Evolutionary conservation across 2,329 filamentous ascomycete species (phyloP), one percentile per base, ranked within the genome.

Genomic region (Fusarium domesticum): DNA sequence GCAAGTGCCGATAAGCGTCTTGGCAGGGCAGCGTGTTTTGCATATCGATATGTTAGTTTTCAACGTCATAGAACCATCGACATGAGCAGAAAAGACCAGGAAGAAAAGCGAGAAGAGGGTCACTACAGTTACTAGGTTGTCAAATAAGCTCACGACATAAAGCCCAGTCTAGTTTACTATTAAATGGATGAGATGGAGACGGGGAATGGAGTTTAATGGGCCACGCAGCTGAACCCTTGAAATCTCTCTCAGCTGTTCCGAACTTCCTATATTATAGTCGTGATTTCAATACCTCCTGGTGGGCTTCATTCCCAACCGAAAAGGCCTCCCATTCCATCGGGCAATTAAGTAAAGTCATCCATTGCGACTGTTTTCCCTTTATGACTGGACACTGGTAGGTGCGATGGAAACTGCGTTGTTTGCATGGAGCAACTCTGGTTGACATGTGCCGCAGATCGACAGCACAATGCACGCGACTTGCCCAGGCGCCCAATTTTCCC

Each of bases 1-100:
- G 30, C 37, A 32, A 47, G 43, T 60, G 57, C 57, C 55, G 57
- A 60, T 58, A 56, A 43, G 39, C 37, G 48, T 28, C 57, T 60
- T 60, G 57, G 53, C 57, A 57, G 41, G 42, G 43, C 50, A 51
- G 18, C 14, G 23, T 28, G 23, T 28, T 28, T 10, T 28, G 23
- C 23, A 28, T 28, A 8, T 28, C 23, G 8, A 28, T 11, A 28
- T 12, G 23, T 28, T 12, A 8, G 8, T 11, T 28, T 28, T 28
- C 23, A 28, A 28, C 23, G 23, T 28, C n/a, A n/a, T n/a, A n/a
- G n/a, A n/a, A n/a, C 23, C 23, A 28, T 28, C 23, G 14, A 28
- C 8, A 28, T 28, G 23, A 28, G 23, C 23, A 5, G 23, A 12
- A 28, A 28, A 28, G n/a, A n/a, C n/a, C n/a, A n/a, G n/a, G n/a